A percentile compares a stretch with the other conserved stretches of the same genome.
Conservation (phyloP, 164 flowering plant genomes). For the Nymphaea colorata region DNA sequence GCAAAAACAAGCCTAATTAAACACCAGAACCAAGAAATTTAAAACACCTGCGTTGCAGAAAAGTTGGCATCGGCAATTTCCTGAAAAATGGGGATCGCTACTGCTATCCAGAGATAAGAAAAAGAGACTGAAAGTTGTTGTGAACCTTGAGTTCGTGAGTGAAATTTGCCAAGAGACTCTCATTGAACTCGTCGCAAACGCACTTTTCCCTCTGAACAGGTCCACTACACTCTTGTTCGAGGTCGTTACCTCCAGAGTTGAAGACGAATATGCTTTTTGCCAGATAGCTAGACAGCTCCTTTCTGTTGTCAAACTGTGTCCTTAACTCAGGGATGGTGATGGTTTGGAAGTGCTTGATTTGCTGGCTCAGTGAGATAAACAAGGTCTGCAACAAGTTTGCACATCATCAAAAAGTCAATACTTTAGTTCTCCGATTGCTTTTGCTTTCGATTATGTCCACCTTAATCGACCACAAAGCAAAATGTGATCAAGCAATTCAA, state of each 20-base stretch:
- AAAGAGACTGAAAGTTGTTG: too few species aligned
- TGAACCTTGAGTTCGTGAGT: not conserved
- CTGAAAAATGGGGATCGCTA: too few species aligned
- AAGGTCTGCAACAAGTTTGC: too few species aligned
- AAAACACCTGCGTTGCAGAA: too few species aligned
- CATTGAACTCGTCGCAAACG: not conserved
- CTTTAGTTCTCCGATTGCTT: too few species aligned
- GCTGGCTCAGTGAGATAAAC: not conserved
- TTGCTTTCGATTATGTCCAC: too few species aligned
- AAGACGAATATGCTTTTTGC: not conserved
- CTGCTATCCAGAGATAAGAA: not conserved
- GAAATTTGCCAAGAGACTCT: not conserved
- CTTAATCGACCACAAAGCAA: too few species aligned
- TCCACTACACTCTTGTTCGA: not conserved
- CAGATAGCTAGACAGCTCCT: not conserved
- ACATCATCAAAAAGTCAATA: too few species aligned
- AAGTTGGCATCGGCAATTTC: too few species aligned
- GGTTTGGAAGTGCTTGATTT: not conserved
- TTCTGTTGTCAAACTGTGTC: not conserved
- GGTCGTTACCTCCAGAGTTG: not conserved
- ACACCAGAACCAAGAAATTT: too few species aligned
- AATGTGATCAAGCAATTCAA: too few species aligned
- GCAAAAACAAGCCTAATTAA: constrained; percentile 8
- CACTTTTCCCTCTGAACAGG: not conserved
- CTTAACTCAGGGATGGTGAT: not conserved